These are phyloP conservation scores for Tylopilus rubrobrunneus DNA, from an alignment of 768 basidiomycete genomes.

Conservation along the genomic window DNA sequence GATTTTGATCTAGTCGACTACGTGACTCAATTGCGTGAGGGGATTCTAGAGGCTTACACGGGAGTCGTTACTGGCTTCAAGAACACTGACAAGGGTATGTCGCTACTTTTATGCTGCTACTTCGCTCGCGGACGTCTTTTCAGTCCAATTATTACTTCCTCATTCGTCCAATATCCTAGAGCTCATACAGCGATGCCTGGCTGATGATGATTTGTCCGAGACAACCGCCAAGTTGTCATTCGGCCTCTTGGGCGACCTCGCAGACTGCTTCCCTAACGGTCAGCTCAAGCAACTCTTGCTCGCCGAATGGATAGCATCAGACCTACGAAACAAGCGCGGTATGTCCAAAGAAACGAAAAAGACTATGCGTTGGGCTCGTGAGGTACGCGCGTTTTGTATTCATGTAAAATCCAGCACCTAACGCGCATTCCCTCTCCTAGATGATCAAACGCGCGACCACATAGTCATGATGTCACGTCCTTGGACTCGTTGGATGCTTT, in stretches of 20 bases:
- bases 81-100: conserved; percentile 69
- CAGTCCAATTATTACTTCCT: conserved; percentile 45
- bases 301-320: conserved; percentile 71
- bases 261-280: conserved; percentile 79
- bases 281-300: conserved; percentile 78
- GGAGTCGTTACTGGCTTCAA: conserved; percentile 91
- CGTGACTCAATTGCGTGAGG: conserved; percentile 83
- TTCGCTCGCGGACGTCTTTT: conserved; percentile 1
- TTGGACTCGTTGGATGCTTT: conserved; percentile 24
- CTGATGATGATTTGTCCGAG: conserved; percentile 84
- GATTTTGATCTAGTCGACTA: conserved; percentile 93
- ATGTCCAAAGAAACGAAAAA: conserved; percentile 78
- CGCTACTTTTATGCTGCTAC: not conserved
- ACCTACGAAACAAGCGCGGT: conserved; percentile 70
- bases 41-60: conserved; percentile 95
- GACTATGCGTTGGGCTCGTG: conserved; percentile 90
- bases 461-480: conserved; percentile 35
- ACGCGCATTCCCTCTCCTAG: conserved; percentile 32
- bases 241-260: conserved; percentile 91
- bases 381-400: conserved; percentile 48
- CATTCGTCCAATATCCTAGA: conserved; percentile 76
- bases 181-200: conserved; percentile 70
- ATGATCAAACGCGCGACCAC: conserved; percentile 79
- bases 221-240: conserved; percentile 67
- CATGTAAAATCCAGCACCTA: not conserved